Conservation (phyloP, 1,139 yeast species). For the Geotrichum fermentans region DNA sequence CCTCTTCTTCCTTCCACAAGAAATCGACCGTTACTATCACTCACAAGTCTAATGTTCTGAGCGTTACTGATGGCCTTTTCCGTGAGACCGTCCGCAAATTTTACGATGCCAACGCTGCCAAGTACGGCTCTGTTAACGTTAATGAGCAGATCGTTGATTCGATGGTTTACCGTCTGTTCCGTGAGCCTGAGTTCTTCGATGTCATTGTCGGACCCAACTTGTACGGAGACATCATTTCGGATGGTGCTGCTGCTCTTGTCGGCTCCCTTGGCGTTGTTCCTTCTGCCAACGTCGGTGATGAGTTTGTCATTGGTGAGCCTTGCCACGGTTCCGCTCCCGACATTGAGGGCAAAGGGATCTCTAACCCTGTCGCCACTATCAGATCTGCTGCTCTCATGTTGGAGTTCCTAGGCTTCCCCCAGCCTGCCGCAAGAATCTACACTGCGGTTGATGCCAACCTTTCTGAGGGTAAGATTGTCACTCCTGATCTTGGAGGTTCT, state of each 20-base stretch:
- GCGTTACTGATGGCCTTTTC: constrained; percentile 91
- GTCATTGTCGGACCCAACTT: constrained; percentile 98
- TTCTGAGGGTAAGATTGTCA: constrained; percentile 69
- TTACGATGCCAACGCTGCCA: constrained; percentile 59
- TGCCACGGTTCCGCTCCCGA: constrained; percentile 99
- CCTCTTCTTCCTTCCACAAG: constrained; percentile 43
- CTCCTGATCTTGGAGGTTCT: constrained; percentile 93
- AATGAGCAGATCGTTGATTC: constrained; percentile 98
- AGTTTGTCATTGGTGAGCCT: constrained; percentile 96
- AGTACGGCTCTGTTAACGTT: constrained; percentile 53
- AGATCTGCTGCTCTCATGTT: constrained; percentile 96
- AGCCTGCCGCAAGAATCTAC: constrained; percentile 88
- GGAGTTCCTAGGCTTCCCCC: constrained; percentile 88
- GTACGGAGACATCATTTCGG: constrained; percentile 94
- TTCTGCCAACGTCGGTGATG: constrained; percentile 94
- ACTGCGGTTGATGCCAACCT: constrained; percentile 93
- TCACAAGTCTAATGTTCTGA: constrained; percentile 91
- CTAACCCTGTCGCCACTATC: constrained; percentile 96
- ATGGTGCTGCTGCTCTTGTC: constrained; percentile 98
- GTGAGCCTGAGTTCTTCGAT: constrained; percentile 95
- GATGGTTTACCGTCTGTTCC: constrained; percentile 97
- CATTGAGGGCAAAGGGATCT: constrained; percentile 88
- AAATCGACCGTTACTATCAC: constrained; percentile 82
- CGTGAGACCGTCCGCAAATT: constrained; percentile 82
- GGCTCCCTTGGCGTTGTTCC: constrained; percentile 98